Conservation (phyloP, 2,329 filamentous ascomycete genomes). For the Dactylellina sp. region DNA sequence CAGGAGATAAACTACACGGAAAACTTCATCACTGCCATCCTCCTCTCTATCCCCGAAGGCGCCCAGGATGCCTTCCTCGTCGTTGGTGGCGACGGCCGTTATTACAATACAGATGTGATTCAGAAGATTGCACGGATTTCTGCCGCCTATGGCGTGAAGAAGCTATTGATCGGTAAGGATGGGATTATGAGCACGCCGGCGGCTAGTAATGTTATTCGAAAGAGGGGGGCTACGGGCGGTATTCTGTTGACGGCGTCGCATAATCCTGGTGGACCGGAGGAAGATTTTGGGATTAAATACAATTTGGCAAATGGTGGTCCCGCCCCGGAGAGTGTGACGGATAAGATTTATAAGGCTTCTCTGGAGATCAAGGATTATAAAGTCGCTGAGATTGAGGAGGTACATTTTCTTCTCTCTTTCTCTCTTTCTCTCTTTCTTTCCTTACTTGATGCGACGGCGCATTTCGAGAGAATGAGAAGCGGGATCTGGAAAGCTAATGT, state of each 20-base stretch:
- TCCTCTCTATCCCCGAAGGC: constrained; percentile 96
- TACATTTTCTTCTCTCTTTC: constrained; percentile 64
- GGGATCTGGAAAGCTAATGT: constrained; percentile 3
- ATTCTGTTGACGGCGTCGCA: constrained; percentile 97
- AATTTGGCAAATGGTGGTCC: constrained; percentile 96
- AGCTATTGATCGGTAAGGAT: constrained; percentile 94
- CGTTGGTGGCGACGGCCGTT: constrained; percentile 96
- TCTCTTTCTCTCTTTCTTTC: not conserved
- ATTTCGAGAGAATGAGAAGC: no score
- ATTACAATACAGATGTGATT: constrained; percentile 95
- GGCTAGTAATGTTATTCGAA: constrained; percentile 94
- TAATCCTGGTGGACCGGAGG: constrained; percentile 93
- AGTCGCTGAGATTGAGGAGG: constrained; percentile 83
- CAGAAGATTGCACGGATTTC: constrained; percentile 98
- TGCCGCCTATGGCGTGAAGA: constrained; percentile 97
- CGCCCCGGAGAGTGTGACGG: constrained; percentile 93
- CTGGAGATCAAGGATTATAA: constrained; percentile 94
- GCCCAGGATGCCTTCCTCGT: constrained; percentile 88
- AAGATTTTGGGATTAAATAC: constrained; percentile 99
- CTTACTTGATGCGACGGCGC: no score
- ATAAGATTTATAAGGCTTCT: constrained; percentile 95
- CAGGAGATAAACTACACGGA: constrained; percentile 96
- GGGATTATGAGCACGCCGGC: constrained; percentile 97
- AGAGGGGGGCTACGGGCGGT: constrained; percentile 93
- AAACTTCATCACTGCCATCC: constrained; percentile 91